A percentile compares a stretch with the other conserved stretches of the same genome.
Evolutionary conservation across 306 rosid genomes (phyloP).

Genomic region (Fragaria nilgerrensis): DNA sequence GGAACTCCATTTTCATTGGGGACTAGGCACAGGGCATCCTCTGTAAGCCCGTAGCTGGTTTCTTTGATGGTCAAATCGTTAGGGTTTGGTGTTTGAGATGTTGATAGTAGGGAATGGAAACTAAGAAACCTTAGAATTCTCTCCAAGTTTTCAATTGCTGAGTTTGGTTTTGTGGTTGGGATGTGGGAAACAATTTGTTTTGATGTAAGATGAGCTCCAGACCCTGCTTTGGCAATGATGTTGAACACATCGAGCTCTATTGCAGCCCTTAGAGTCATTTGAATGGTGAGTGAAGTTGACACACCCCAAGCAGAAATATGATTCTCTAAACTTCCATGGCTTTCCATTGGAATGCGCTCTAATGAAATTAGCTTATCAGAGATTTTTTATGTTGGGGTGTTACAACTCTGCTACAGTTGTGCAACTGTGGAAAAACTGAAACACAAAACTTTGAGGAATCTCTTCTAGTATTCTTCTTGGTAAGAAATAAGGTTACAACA

Average conservation of each 20-base stretch:
- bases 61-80: background rate
- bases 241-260: slow-evolving; percentile 17
- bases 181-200: slow-evolving; percentile 7
- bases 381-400: too few species aligned
- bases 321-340: too few species aligned
- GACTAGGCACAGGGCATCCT: background rate
- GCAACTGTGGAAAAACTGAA: too few species aligned
- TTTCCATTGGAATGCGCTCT: too few species aligned
- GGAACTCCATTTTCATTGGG: slow-evolving; percentile 2
- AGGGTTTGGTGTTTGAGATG: background rate
- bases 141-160: background rate
- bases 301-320: too few species aligned
- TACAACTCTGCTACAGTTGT: too few species aligned
- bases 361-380: too few species aligned
- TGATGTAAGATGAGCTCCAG: slow-evolving; percentile 14
- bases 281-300: too few species aligned
- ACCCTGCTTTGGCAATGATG: slow-evolving; percentile 15
- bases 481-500: too few species aligned
- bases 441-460: too few species aligned
- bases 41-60: slow-evolving; percentile 14
- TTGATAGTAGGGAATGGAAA: slow-evolving; percentile 3
- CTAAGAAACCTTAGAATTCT: background rate
- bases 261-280: background rate
- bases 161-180: background rate
- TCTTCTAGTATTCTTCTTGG: too few species aligned